These are phyloP conservation scores for Takashimella koratensis DNA, from an alignment of 1,284 basidiomycete genomes.

Conservation along the genomic window DNA sequence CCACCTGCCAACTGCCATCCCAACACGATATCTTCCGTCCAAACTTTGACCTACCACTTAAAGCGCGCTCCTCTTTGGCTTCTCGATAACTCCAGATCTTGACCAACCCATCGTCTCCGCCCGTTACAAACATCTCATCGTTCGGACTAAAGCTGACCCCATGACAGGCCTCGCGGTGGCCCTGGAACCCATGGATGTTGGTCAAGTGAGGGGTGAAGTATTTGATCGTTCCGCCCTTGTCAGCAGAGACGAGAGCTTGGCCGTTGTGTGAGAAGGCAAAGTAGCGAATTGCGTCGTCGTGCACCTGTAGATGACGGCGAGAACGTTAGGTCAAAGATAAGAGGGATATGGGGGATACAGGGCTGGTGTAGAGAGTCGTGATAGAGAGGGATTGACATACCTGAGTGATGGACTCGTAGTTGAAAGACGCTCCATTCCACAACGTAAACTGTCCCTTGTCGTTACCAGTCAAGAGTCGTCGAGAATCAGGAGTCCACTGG, in stretches of 20 bases:
- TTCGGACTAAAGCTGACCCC: conserved; percentile 88
- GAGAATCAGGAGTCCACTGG: conserved; percentile 94
- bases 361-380: not conserved
- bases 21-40: not conserved
- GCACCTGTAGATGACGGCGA: conserved; percentile 55
- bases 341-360: not conserved
- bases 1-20: not conserved
- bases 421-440: conserved; percentile 98
- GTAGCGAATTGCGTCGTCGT: conserved; percentile 88
- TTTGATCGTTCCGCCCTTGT: conserved; percentile 92
- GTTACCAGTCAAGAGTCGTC: conserved; percentile 88
- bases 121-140: conserved; percentile 86
- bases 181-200: conserved; percentile 89
- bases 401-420: conserved; percentile 98
- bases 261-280: conserved; percentile 89
- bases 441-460: conserved; percentile 97
- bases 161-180: conserved; percentile 83
- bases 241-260: conserved; percentile 83
- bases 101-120: conserved; percentile 89
- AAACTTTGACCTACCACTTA: conserved; percentile 61
- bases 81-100: conserved; percentile 95
- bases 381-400: conserved; percentile 15
- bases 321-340: not conserved
- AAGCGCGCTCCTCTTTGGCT: conserved; percentile 76
- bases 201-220: conserved; percentile 99